Conservation (phyloP, 352 stramenopile genomes). For the Pythium apleroticum region DNA sequence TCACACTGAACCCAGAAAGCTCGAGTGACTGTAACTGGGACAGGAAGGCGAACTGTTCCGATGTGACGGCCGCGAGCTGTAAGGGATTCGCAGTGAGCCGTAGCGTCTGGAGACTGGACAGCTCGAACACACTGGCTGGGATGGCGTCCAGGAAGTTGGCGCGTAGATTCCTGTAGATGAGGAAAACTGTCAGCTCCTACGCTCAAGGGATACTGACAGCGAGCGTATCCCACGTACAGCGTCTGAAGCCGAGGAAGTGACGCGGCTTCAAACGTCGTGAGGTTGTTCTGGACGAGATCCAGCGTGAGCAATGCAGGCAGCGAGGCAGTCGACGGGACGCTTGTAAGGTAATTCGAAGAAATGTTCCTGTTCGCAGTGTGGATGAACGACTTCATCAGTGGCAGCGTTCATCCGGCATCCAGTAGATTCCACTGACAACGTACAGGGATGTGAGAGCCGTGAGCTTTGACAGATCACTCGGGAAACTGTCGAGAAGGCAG, state of each 20-base stretch:
- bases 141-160: constrained; percentile 12
- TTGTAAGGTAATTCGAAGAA: constrained; percentile 10
- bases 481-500: constrained; percentile 1
- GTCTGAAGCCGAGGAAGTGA: constrained; percentile 3
- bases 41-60: constrained; percentile 17
- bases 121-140: constrained; percentile 1
- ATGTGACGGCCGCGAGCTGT: background rate
- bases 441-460: constrained; percentile 9
- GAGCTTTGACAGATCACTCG: constrained; percentile 8
- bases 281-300: constrained; percentile 15
- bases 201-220: background rate
- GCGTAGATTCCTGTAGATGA: constrained; percentile 3
- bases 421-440: background rate
- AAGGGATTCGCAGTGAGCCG: constrained; percentile 11
- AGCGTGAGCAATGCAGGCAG: constrained; percentile 3
- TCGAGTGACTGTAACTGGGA: constrained; percentile 5
- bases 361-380: constrained; percentile 10
- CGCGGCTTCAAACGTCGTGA: constrained; percentile 2
- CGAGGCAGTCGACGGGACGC: background rate
- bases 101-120: constrained; percentile 6
- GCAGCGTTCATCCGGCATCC: too few species aligned
- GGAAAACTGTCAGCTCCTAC: background rate
- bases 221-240: background rate
- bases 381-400: too few species aligned
- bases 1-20: background rate